Evolutionary conservation across 2,329 filamentous ascomycete genomes (phyloP).

Genomic region (Dothistroma septosporum): DNA sequence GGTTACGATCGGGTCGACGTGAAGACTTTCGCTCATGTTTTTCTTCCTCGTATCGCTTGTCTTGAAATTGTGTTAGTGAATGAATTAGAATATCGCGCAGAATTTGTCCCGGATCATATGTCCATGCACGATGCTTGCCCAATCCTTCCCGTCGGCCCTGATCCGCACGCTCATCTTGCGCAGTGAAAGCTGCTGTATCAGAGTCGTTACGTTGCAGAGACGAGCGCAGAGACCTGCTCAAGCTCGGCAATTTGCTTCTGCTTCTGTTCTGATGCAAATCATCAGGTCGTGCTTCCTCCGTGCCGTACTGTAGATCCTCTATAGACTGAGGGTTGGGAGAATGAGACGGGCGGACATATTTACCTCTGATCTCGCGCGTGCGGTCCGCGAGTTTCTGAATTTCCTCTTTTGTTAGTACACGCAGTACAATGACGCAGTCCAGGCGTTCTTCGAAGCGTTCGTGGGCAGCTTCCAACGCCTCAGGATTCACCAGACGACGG

Average conservation of each 20-base stretch:
- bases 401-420: constrained; percentile 82
- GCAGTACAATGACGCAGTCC: constrained; percentile 87
- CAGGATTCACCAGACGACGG: constrained; percentile 81
- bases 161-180: constrained; percentile 17
- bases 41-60: constrained; percentile 32
- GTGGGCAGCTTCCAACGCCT: constrained; percentile 78
- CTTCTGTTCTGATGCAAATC: constrained; percentile 1
- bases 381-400: constrained; percentile 81
- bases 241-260: constrained; percentile 8
- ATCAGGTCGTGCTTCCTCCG: constrained; percentile 4
- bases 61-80: constrained; percentile 24
- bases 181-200: constrained; percentile 15
- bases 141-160: constrained; percentile 9
- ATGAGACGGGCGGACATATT: constrained; percentile 13
- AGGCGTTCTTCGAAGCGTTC: constrained; percentile 89
- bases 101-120: constrained; percentile 11
- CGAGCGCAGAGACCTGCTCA: constrained; percentile 13
- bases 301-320: not conserved
- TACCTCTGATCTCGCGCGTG: constrained; percentile 71
- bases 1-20: constrained; percentile 25
- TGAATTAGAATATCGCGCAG: constrained; percentile 11
- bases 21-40: constrained; percentile 26
- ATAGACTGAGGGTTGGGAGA: constrained; percentile 1
- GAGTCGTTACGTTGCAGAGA: constrained; percentile 15
- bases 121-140: constrained; percentile 11